Base-by-base conservation (phyloP, 2,329 filamentous ascomycete genomes). In the Cylindrodendrum hubeiense region DNA sequence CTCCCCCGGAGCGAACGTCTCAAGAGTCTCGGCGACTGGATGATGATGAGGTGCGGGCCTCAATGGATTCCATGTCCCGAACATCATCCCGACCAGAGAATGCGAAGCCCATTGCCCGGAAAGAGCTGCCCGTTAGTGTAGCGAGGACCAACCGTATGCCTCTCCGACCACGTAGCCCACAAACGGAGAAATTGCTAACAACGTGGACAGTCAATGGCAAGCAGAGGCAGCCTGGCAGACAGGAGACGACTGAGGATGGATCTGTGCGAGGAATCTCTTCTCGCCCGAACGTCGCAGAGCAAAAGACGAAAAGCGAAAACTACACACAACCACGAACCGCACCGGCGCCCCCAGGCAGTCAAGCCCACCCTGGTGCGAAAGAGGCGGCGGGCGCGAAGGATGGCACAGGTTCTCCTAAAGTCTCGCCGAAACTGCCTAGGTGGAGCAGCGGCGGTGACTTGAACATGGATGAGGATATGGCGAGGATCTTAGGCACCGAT, bases 391-490 rank as follows among this genome's bases (percentile, higher is more conserved):
- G 78, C 66, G 81, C 85, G 55, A 79, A 82, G 72, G 76, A 81
- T 65, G 75, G 77, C 22, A 69, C 71, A 41, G 71, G 66, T 74
- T 86, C 78, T 65, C 82, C 78, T 68, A 87, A 88, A 70, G 79
- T 80, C 41, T 93, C 91, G 10, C 90, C 91, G 10, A 90, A 90
- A 72, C 82, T 93, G 67, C 89, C 91, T 69, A 86, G 91, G 74
- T 93, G 88, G 88, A 97, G 92, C 79, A 87, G 88, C 46, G 93
- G 93, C 56, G 93, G 91, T 59, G 94, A 97, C 70, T 96, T 98
- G 75, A 96, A 92, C 65, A 90, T 97, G 91, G 95, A 98, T 70
- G 95, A 98, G 79, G 96, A 98, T 76, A 94, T 98, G 89, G 92
- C 93, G 58, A 91, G 95, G 62, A 95, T 98, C 63, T 85, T 97